These are phyloP conservation scores for Skeletonema menzelii DNA, from an alignment of 108 stramenopile species.

Conservation along the genomic window DNA sequence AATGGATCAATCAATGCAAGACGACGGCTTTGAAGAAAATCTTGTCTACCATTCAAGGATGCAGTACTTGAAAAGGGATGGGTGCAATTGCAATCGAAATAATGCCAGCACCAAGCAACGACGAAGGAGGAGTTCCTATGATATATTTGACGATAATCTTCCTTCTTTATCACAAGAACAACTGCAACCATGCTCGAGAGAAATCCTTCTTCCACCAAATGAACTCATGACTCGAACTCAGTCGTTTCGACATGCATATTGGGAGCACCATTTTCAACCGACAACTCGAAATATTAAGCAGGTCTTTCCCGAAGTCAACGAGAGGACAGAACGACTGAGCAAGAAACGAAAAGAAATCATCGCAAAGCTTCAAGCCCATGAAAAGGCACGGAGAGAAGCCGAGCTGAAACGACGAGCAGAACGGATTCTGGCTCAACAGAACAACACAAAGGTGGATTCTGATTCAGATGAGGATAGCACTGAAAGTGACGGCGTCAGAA, in stretches of 20 bases:
- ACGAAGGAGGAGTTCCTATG: slow-evolving; percentile 6
- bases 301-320: slow-evolving; percentile 2
- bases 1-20: slow-evolving; percentile 7
- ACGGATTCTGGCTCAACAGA: neutral
- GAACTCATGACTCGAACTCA: slow-evolving; percentile 30
- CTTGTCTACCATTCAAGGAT: slow-evolving; percentile 28
- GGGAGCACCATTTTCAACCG: slow-evolving; percentile 28
- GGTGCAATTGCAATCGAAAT: neutral
- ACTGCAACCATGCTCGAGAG: slow-evolving; percentile 16
- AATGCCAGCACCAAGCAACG: neutral
- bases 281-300: slow-evolving; percentile 11
- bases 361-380: slow-evolving; percentile 5
- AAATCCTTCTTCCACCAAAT: slow-evolving; percentile 16
- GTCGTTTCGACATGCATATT: slow-evolving; percentile 37
- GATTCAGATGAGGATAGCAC: slow-evolving; percentile 3
- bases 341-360: slow-evolving; percentile 24
- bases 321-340: slow-evolving; percentile 14
- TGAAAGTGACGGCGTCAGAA: neutral
- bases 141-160: neutral
- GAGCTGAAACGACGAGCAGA: slow-evolving; percentile 21
- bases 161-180: slow-evolving; percentile 17
- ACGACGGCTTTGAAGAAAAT: neutral
- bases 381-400: slow-evolving; percentile 1
- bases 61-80: slow-evolving; percentile 36
- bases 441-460: slow-evolving; percentile 17